Conservation (phyloP, 345 rosid species). For the Citrus trifoliata region DNA sequence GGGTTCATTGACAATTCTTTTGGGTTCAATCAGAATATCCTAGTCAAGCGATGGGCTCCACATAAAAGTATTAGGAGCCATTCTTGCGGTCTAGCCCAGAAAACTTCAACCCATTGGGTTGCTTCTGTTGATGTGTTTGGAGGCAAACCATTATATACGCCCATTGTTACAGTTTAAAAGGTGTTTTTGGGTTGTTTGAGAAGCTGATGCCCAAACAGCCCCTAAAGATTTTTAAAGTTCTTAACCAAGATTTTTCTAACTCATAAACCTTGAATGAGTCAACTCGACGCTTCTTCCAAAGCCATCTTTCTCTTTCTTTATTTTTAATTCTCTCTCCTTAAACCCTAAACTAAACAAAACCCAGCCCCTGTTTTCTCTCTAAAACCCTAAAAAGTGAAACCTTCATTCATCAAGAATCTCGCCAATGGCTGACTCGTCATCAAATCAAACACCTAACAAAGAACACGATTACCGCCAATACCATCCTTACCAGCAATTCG, state of each 20-base stretch:
- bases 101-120: not conserved
- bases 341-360: not conserved
- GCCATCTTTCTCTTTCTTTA: not conserved
- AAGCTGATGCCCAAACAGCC: not conserved
- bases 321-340: not conserved
- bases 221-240: not conserved
- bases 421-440: constrained; percentile 7
- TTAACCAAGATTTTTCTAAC: not conserved
- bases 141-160: too few species aligned
- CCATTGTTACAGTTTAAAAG: too few species aligned
- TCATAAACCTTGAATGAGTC: not conserved
- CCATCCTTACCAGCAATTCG: constrained; percentile 54
- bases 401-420: too few species aligned
- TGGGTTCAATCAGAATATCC: too few species aligned
- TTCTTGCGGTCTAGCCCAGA: too few species aligned
- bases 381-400: not conserved
- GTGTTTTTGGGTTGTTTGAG: not conserved
- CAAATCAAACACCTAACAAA: not conserved
- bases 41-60: too few species aligned
- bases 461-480: constrained; percentile 23
- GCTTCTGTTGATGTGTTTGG: not conserved
- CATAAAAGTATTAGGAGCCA: not conserved
- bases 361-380: not conserved
- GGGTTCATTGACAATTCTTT: too few species aligned
- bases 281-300: not conserved